Evolutionary conservation across 345 rosid species (phyloP).

Genomic region (Ceriops zippeliana): DNA sequence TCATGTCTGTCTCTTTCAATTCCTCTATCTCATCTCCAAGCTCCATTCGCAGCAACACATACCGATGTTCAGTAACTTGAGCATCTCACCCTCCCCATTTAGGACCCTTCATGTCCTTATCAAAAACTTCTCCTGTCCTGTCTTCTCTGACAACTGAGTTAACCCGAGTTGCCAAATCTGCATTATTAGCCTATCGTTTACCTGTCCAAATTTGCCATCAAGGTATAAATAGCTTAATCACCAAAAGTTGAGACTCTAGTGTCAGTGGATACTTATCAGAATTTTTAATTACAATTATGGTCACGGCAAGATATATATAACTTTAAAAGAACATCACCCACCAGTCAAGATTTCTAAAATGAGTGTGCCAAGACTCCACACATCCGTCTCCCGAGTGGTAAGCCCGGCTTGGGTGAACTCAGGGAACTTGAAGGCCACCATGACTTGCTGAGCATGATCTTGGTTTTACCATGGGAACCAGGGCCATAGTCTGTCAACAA

Average conservation of each 20-base stretch:
- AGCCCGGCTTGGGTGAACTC: slow-evolving; percentile 52
- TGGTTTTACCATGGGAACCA: slow-evolving; percentile 50
- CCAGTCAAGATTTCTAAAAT: slow-evolving; percentile 76
- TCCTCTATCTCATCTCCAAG: slow-evolving; percentile 55
- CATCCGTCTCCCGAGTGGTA: slow-evolving; percentile 57
- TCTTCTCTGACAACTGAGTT: slow-evolving; percentile 70
- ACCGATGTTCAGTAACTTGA: slow-evolving; percentile 77
- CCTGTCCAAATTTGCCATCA: slow-evolving; percentile 25
- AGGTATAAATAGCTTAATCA: no score
- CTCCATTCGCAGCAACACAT: slow-evolving; percentile 82
- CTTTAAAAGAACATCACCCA: slow-evolving; percentile 23
- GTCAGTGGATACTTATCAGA: no score
- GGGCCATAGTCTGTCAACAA: slow-evolving; percentile 56
- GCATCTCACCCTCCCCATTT: slow-evolving; percentile 66
- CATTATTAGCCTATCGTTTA: slow-evolving; percentile 35
- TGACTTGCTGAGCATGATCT: slow-evolving; percentile 62
- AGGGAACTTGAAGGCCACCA: slow-evolving; percentile 81
- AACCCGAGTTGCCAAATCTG: slow-evolving; percentile 71
- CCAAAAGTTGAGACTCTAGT: no score
- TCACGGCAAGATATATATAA: no score
- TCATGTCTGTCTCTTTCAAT: slow-evolving; percentile 47
- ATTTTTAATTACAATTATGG: no score
- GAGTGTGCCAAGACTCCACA: slow-evolving; percentile 91
- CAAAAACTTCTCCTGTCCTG: slow-evolving; percentile 84
- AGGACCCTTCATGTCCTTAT: slow-evolving; percentile 62